Base-by-base conservation (phyloP, 768 basidiomycete genomes). In the Suillus decipiens region DNA sequence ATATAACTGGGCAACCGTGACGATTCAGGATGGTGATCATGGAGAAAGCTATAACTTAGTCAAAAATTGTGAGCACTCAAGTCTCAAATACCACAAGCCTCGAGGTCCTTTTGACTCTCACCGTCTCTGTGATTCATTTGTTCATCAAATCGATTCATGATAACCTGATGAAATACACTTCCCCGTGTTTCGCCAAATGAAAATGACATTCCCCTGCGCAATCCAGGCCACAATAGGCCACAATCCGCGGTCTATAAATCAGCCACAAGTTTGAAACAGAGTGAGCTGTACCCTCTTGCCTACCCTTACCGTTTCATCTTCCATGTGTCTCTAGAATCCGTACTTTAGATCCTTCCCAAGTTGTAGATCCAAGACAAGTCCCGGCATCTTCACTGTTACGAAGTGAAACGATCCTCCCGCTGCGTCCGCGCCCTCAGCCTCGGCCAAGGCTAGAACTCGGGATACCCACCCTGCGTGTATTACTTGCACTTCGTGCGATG, bases 401-500 rank as follows among this genome's bases (percentile, higher is more conserved):
- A 31, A 39, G 28, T 19, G 17, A 24, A 7, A 19, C 15, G 24
- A 57, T 57, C 0, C 10, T 57, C 55, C 24, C 17, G 9, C 37
- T 28, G 55, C 15, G 11, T 41, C 39, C 56, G 17, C 10, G 24
- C 24, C 15, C 56, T 41, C 39, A 31, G 19, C 24, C 28, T 12
- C 7, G 37, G 37, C 24, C 24, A 39, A 39, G 56, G 37, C 28
- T 31, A 42, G 37, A 41, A 24, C 39, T 42, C 56, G 39, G 37
- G 39, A 41, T 19, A 41, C 39, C 15, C 37, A 19, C 15, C 36
- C 14, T 39, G 22, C 37, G 56, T 41, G 11, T 41, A 31, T 28
- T 28, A 41, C 28, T 41, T 57, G 56, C 56, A 57, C 56, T 57
- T 41, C 39, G 10, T 57, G 56, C 10, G 64, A 64, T 72, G 75